Percentiles rank a stretch among this genome's conserved stretches.
phyloP scores from a whole-genome alignment of 495 filamentous ascomycete genomes.

The Penicillium parvum region DNA sequence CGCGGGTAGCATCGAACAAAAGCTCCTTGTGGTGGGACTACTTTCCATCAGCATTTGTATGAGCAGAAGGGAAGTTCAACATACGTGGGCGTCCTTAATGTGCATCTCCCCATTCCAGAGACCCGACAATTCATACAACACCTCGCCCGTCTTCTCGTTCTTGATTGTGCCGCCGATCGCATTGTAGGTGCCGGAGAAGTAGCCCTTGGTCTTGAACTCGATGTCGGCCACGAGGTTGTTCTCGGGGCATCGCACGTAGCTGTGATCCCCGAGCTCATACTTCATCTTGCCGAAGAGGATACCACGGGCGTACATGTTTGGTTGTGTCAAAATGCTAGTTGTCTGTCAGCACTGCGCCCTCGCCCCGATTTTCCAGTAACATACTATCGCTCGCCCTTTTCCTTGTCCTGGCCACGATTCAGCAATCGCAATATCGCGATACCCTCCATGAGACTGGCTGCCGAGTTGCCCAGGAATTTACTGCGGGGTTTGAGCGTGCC shows the following conservation, averaged over 20 bases:
- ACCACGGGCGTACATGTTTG: constrained; percentile 98
- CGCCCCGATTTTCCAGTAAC: constrained; percentile 28
- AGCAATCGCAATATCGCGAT: constrained; percentile 80
- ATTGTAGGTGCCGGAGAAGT: constrained; percentile 94
- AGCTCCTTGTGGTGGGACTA: constrained; percentile 85
- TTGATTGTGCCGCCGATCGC: constrained; percentile 91
- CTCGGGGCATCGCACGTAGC: constrained; percentile 89
- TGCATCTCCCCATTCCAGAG: constrained; percentile 94
- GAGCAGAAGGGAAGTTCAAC: constrained; percentile 14
- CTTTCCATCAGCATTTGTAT: constrained; percentile 7
- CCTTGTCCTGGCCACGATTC: constrained; percentile 63
- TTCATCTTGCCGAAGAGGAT: constrained; percentile 99
- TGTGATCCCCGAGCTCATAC: constrained; percentile 97
- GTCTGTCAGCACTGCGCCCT: constrained; percentile 7
- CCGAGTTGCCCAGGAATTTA: constrained; percentile 94
- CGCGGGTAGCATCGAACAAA: constrained; percentile 79
- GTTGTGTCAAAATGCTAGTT: constrained; percentile 82
- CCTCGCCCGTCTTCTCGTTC: constrained; percentile 79
- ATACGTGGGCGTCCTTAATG: constrained; percentile 75
- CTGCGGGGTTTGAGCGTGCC: constrained; percentile 95
- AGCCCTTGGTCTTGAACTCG: constrained; percentile 98
- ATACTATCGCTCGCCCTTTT: constrained; percentile 79
- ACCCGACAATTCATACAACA: constrained; percentile 84
- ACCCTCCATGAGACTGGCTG: constrained; percentile 97
- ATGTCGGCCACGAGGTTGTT: constrained; percentile 82